Conservation (phyloP, 495 filamentous ascomycete genomes). For the Saxispiralis lemnorum region DNA sequence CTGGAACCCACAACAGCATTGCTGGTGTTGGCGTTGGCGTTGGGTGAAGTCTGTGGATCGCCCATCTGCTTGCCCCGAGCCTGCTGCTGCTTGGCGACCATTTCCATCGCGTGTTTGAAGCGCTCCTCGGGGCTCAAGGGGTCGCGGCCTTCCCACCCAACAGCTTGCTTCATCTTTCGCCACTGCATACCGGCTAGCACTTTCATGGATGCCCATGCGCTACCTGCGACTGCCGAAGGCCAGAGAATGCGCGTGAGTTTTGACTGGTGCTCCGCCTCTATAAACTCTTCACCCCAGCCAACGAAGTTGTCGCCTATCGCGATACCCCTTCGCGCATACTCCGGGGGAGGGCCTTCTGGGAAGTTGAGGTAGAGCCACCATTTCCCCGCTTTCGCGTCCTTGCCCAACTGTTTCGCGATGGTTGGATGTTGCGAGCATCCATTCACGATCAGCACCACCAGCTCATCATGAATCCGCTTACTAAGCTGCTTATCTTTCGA, state of each 20-base stretch:
- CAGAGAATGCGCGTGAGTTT: conserved; percentile 25
- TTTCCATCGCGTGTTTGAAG: conserved; percentile 4
- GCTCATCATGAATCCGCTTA: conserved; percentile 33
- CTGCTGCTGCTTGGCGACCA: conserved; percentile 1
- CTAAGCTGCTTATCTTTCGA: conserved; percentile 33
- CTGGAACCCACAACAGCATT: not conserved
- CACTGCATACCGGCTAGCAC: conserved; percentile 12
- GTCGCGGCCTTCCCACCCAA: conserved; percentile 13
- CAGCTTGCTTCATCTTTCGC: conserved; percentile 10
- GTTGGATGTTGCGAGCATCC: conserved; percentile 9
- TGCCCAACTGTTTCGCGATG: conserved; percentile 29
- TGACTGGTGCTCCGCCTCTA: conserved; percentile 25
- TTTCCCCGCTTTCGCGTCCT: conserved; percentile 29
- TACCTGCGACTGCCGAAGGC: conserved; percentile 24
- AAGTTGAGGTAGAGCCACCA: conserved; percentile 45
- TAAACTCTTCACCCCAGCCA: conserved; percentile 32
- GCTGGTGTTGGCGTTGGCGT: not conserved
- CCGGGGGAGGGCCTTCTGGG: conserved; percentile 39
- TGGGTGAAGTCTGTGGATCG: not conserved
- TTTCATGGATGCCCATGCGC: conserved; percentile 3
- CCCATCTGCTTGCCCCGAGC: not conserved
- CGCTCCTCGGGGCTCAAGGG: conserved; percentile 8
- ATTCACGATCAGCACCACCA: conserved; percentile 29
- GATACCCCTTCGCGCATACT: conserved; percentile 43
- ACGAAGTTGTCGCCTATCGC: conserved; percentile 37